A percentile compares a stretch with the other conserved stretches of the same genome.
Conservation (phyloP, 1,139 yeast species). For the Taphrina confusa region DNA sequence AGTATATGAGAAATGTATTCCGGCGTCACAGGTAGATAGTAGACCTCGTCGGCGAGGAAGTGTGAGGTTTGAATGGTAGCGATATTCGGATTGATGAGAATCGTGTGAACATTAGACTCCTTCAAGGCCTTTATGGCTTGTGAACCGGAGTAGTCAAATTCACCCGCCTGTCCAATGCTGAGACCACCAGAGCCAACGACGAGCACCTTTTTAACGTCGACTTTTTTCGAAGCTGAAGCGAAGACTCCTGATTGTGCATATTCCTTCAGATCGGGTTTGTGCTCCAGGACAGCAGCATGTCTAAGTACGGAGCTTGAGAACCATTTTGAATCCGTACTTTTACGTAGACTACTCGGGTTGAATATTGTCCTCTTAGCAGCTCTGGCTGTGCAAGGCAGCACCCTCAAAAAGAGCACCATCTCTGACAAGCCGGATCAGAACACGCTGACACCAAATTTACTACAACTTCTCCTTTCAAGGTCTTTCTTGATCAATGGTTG, state of each 20-base stretch:
- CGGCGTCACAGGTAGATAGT: conserved; percentile 90
- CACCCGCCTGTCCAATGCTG: conserved; percentile 99
- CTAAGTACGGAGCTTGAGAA: conserved; percentile 6
- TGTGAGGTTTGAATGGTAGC: conserved; percentile 98
- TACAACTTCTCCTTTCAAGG: no score
- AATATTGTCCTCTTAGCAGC: background rate
- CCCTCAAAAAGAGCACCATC: background rate
- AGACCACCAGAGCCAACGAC: conserved; percentile 97
- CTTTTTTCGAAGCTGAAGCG: conserved; percentile 21
- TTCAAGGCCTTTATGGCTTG: conserved; percentile 95
- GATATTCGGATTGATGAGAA: conserved; percentile 91
- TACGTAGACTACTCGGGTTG: background rate
- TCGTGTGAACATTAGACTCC: conserved; percentile 82
- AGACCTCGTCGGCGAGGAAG: conserved; percentile 90
- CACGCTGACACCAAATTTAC: no score
- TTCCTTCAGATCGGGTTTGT: conserved; percentile 30
- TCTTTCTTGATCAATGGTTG: no score
- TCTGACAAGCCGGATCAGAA: background rate
- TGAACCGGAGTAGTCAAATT: conserved; percentile 93
- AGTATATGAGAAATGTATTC: conserved; percentile 92
- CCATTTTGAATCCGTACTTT: background rate
- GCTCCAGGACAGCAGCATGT: conserved; percentile 25
- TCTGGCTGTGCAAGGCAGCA: background rate
- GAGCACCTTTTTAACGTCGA: conserved; percentile 83
- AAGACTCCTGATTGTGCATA: conserved; percentile 28